Evolutionary conservation across 176 grass and related monocot genomes (phyloP).

Genomic region (Melocanna baccifera): DNA sequence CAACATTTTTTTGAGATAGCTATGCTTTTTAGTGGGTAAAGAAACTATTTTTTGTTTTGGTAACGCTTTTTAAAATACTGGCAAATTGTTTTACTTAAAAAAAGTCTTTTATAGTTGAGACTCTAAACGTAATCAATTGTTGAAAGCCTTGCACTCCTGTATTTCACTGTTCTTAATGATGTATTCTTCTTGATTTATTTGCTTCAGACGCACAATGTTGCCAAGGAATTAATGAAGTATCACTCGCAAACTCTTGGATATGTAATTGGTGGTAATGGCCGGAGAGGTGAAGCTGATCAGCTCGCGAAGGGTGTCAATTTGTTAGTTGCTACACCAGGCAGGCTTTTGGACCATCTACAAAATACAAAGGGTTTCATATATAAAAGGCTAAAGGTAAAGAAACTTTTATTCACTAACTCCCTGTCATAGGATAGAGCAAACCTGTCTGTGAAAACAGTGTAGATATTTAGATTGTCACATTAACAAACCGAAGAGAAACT

Average conservation of each 20-base stretch:
- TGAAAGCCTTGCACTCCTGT: neutral
- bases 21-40: neutral
- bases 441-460: neutral
- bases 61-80: neutral
- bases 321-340: constrained; percentile 91
- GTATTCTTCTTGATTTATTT: constrained; percentile 10
- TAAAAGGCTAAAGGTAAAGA: constrained; percentile 68
- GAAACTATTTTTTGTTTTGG: neutral
- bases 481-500: neutral
- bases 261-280: constrained; percentile 74
- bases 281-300: constrained; percentile 75
- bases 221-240: constrained; percentile 87
- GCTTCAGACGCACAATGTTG: constrained; percentile 83
- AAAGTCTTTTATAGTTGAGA: neutral
- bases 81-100: neutral
- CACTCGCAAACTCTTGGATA: constrained; percentile 89
- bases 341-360: constrained; percentile 94
- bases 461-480: neutral
- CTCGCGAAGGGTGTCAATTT: constrained; percentile 91
- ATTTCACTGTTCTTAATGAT: neutral
- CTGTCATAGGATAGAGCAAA: neutral
- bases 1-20: neutral
- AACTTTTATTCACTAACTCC: neutral
- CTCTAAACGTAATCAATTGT: neutral
- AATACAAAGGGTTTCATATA: constrained; percentile 90